Percentiles rank a stretch among this genome's conserved stretches.
Conservation (phyloP, 192 early-diverging fungal genomes). For the Backusella liffmaniae region DNA sequence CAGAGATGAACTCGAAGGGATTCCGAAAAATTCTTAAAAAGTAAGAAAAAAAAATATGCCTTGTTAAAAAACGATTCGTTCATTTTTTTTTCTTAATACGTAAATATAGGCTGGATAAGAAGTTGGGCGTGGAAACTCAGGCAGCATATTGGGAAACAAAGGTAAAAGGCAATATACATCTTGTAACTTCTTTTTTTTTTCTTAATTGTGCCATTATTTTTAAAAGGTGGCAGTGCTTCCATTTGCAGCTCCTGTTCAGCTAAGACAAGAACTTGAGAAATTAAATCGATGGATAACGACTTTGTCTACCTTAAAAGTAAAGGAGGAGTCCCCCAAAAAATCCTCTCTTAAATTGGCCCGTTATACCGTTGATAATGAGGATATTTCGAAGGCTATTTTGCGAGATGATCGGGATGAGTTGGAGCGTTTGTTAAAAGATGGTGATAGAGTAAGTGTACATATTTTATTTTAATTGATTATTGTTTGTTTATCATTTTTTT, state of each 20-base stretch:
- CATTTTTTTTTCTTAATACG: conserved; percentile 2
- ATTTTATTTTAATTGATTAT: not conserved
- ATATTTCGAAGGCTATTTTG: conserved; percentile 35
- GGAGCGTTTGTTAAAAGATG: conserved; percentile 22
- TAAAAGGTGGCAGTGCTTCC: conserved; percentile 37
- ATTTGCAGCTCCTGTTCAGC: conserved; percentile 38
- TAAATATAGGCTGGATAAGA: conserved; percentile 48
- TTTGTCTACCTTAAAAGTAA: not conserved
- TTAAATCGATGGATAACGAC: conserved; percentile 16
- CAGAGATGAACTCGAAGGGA: conserved; percentile 50
- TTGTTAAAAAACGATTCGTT: conserved; percentile 2
- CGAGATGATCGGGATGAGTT: conserved; percentile 37
- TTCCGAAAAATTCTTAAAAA: conserved; percentile 60
- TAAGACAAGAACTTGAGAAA: conserved; percentile 18
- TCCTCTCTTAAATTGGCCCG: conserved; percentile 2
- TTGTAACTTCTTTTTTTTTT: not conserved
- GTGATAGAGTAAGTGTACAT: not conserved
- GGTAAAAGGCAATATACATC: conserved; percentile 17
- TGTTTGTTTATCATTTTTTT: not conserved
- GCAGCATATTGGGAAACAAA: conserved; percentile 49
- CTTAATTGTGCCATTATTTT: no score
- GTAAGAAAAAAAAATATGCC: conserved; percentile 36
- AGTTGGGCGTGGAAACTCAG: conserved; percentile 35
- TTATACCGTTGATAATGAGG: conserved; percentile 21
- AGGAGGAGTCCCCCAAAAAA: conserved; percentile 4